Evolutionary conservation across 352 stramenopile genomes (phyloP), one percentile per base, ranked within the genome.

Genomic region (Phytopythium ostracodes): DNA sequence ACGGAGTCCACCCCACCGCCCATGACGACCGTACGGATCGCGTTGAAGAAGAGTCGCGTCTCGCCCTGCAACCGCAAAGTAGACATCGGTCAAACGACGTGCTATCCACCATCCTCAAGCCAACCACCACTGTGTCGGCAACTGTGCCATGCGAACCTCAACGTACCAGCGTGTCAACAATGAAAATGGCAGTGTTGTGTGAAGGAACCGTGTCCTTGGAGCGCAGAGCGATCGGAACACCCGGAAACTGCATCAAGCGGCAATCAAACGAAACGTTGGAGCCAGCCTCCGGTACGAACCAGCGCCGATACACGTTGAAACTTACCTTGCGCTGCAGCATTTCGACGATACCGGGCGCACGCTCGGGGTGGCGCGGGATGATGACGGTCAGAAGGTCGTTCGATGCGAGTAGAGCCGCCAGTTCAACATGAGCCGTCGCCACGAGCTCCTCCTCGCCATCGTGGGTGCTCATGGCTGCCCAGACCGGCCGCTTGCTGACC

Each of bases 381-480:
- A 93, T 68, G 11, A 91, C 59, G 2, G 69, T 74, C 2, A 93
- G 65, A 54, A 86, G 35, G 0, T 64, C 52, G 22, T 11, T 64
- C 24, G 11, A 17, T 2, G 15, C 14, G 9, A 77, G 47, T 27
- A 51, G 22, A 29, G 56, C 61, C 1, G 33, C 35, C 9, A 84
- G 58, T 46, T 72, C 25, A 11, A 42, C n/a, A 43, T 91, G 84
- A 7, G 73, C 67, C 53, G 61, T 18, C 40, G 73, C 70, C 67
- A 88, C 66, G 27, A 84, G 61, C 4, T 66, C 47, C 59, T 91
- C 84, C 56, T 93, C 84, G n/a, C 68, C 67, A 10, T 87, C 78
- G 50, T 91, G 84, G 18, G 81, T 93, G 51, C 84, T 93, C 31
- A 66, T 75, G 52, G 78, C 81, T 44, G 81, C 63, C 81, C 84